Base-by-base conservation (phyloP, 2,329 filamentous ascomycete genomes). In the Ophiostoma ips region DNA sequence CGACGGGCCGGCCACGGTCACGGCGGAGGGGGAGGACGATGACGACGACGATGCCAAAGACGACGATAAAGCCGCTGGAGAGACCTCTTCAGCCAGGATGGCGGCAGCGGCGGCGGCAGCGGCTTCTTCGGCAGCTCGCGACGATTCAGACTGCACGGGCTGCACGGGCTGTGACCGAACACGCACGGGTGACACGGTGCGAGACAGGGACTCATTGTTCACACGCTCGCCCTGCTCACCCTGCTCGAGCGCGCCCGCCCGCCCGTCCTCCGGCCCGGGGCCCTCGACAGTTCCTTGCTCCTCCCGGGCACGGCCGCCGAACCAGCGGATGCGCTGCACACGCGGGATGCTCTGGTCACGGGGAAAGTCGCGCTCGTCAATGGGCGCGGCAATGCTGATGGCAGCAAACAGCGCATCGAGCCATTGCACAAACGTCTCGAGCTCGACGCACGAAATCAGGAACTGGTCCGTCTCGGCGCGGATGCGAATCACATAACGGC, bases 381-480 rank as follows among this genome's bases (percentile, higher is more conserved):
- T 72, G 1, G 82, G 77, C 1, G 76, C 70, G 12, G 83, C 77
- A 18, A 88, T 75, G 58, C 86, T 81, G 53, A 88, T 83, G 44
- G 80, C 83, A n/a, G 81, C 80, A 58, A 81, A 84, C 10, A 86
- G 66, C 3, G 71, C 70, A 59, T 86, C 79, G 2, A 87, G 66
- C 80, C 84, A 84, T 46, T 72, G 72, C 53, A 85, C 71, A 61
- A 87, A 83, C 1, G 72, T 76, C 50, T 78, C 73, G 49, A 85
- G 68, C 47, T 79, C 75, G 48, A 76, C 67, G 55, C 81, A 82
- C 2, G 81, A 81, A 8, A 88, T 65, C 18, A 88, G 65, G 52
- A 88, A 80, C 59, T 88, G 84, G 56, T 88, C 82, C 2, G 79
- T 78, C 63, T 88, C 84, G 31, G 79, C 74, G 28, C 84, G 75